Evolutionary conservation across 2,329 filamentous ascomycete genomes (phyloP).

Genomic region (Stylonectria norvegica): DNA sequence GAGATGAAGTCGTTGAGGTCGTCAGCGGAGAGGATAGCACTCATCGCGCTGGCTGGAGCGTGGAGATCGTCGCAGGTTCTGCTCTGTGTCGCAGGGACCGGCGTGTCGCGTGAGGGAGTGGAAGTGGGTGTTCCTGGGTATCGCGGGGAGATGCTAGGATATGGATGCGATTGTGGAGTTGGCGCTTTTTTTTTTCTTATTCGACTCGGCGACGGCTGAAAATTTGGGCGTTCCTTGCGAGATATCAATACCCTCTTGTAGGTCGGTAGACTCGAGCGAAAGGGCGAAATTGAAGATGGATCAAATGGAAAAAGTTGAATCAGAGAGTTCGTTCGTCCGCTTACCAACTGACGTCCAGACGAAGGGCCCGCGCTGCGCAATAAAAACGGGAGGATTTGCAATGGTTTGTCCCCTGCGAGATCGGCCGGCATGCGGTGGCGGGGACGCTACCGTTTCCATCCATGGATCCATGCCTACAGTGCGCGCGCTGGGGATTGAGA

Average conservation of each 20-base stretch:
- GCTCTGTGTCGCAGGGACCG: conserved; percentile 5
- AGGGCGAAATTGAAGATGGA: not conserved
- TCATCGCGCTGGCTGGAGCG: conserved; percentile 59
- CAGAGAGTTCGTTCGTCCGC: conserved; percentile 9
- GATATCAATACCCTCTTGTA: no score
- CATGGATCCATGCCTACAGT: no score
- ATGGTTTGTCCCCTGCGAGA: conserved; percentile 16
- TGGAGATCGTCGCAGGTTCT: not conserved
- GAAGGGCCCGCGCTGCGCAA: conserved; percentile 22
- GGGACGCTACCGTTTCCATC: not conserved
- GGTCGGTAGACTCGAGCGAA: no score
- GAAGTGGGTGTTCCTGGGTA: no score
- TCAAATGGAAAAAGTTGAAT: not conserved
- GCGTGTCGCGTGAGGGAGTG: no score
- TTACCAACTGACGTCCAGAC: not conserved
- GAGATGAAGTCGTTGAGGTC: conserved; percentile 99
- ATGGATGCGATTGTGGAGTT: no score
- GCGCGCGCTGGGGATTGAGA: not conserved
- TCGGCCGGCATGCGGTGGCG: not conserved
- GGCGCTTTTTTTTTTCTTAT: no score
- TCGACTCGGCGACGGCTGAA: no score
- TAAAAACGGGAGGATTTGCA: conserved; percentile 34
- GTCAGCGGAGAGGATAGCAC: conserved; percentile 93
- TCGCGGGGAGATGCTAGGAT: no score
- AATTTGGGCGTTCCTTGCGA: no score